phyloP scores from a whole-genome alignment of 805 yeast genomes.

The Priceomyces castillae region DNA sequence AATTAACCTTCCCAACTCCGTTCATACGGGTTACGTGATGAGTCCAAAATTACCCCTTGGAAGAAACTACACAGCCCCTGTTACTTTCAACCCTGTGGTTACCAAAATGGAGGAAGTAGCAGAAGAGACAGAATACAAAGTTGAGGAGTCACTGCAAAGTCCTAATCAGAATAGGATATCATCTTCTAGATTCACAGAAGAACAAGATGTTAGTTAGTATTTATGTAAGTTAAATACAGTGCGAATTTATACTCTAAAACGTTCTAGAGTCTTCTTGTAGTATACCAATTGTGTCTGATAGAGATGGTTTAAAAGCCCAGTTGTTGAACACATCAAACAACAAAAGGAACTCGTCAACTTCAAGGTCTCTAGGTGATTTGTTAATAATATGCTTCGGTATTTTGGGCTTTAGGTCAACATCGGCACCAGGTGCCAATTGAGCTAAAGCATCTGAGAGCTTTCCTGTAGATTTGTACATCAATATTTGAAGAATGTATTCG shows the following conservation, averaged over 20 bases:
- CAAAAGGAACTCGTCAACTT: conserved; percentile 51
- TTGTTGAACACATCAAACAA: conserved; percentile 52
- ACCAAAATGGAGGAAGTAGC: not conserved
- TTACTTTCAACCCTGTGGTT: not conserved
- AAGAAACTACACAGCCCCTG: conserved; percentile 1
- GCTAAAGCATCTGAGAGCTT: conserved; percentile 47
- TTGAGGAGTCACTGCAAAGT: not conserved
- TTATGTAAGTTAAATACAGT: not conserved
- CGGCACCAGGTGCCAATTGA: conserved; percentile 81
- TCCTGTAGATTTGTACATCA: conserved; percentile 48
- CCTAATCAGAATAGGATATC: not conserved
- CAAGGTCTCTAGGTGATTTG: conserved; percentile 47
- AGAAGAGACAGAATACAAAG: not conserved
- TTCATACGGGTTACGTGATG: not conserved
- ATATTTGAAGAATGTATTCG: conserved; percentile 64
- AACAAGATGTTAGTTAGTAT: not conserved
- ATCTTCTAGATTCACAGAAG: conserved; percentile 2
- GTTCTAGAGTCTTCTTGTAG: conserved; percentile 13
- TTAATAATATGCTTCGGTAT: conserved; percentile 36
- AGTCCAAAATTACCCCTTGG: not conserved
- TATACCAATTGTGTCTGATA: conserved; percentile 17
- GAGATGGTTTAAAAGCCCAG: conserved; percentile 86
- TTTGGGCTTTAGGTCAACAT: conserved; percentile 42
- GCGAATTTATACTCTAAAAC: conserved; percentile 6
- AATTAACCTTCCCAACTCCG: not conserved